These are phyloP conservation scores for Medicago lupulina DNA, from an alignment of 306 rosid genomes.

Conservation along the genomic window DNA sequence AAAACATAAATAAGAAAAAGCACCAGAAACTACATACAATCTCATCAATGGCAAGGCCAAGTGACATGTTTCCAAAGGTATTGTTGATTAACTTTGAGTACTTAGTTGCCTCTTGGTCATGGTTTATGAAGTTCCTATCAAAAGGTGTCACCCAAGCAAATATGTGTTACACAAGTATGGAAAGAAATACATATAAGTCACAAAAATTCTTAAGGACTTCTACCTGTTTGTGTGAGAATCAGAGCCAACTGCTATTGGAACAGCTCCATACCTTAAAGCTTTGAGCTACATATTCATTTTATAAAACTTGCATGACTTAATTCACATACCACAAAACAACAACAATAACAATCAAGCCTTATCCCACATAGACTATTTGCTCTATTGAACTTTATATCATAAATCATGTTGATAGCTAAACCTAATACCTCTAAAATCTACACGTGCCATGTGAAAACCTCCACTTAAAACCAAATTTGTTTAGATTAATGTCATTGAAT, in stretches of 20 bases:
- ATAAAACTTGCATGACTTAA: conserved; percentile 1
- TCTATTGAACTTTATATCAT: not conserved
- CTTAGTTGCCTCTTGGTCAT: conserved; percentile 53
- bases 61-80: conserved; percentile 61
- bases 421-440: not conserved
- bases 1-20: not conserved
- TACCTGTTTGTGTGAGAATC: conserved; percentile 57
- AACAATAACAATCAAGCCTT: not conserved
- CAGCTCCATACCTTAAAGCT: conserved; percentile 87
- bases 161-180: conserved; percentile 8
- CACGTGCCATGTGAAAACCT: too few relatives aligned
- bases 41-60: conserved; percentile 68
- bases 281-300: conserved; percentile 60
- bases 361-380: too few relatives aligned
- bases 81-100: conserved; percentile 70
- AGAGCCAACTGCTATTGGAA: conserved; percentile 60
- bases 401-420: not conserved
- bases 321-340: not conserved
- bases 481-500: not conserved
- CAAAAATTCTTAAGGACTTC: conserved; percentile 37
- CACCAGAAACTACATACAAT: conserved; percentile 61
- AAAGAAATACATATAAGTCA: not conserved
- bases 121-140: conserved; percentile 56
- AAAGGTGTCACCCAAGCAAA: conserved; percentile 29
- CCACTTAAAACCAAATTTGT: too few relatives aligned